These are phyloP conservation scores for Globisporangium camurandrum DNA, from an alignment of 352 stramenopile genomes.

Conservation along the genomic window DNA sequence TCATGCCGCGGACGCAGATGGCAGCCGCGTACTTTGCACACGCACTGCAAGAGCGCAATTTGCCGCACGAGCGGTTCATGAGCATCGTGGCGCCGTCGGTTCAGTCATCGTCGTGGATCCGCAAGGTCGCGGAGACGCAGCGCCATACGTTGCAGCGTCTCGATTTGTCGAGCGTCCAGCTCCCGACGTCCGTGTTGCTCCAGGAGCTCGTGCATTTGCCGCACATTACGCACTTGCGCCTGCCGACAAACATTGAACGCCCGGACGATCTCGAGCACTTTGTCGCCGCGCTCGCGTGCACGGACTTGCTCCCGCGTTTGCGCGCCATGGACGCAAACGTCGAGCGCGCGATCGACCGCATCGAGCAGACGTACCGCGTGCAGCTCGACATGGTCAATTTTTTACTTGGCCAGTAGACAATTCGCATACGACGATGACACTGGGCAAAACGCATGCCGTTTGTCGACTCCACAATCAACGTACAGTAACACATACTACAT, in stretches of 20 bases:
- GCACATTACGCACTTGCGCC: constrained; percentile 49
- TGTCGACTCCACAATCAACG: no score
- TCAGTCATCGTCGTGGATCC: constrained; percentile 58
- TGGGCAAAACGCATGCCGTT: no score
- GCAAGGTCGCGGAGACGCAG: constrained; percentile 40
- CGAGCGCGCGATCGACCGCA: constrained; percentile 48
- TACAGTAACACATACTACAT: no score
- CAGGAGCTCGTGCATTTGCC: constrained; percentile 42
- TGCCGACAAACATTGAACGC: constrained; percentile 54
- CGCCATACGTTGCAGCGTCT: constrained; percentile 48
- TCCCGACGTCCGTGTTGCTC: constrained; percentile 59
- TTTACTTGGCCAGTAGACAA: constrained; percentile 31
- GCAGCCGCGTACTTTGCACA: constrained; percentile 36
- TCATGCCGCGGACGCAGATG: constrained; percentile 38
- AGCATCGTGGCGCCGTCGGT: constrained; percentile 44
- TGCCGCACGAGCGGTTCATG: constrained; percentile 51
- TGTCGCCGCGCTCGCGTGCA: constrained; percentile 51
- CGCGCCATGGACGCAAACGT: constrained; percentile 53
- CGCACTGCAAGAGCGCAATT: constrained; percentile 35
- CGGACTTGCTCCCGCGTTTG: constrained; percentile 36
- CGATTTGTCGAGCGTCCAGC: constrained; percentile 43
- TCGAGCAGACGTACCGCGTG: constrained; percentile 60
- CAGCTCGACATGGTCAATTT: constrained; percentile 68
- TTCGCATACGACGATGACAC: no score
- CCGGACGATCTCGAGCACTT: constrained; percentile 74